phyloP scores from a whole-genome alignment of 805 yeast species.

The Candida stauntonica region DNA sequence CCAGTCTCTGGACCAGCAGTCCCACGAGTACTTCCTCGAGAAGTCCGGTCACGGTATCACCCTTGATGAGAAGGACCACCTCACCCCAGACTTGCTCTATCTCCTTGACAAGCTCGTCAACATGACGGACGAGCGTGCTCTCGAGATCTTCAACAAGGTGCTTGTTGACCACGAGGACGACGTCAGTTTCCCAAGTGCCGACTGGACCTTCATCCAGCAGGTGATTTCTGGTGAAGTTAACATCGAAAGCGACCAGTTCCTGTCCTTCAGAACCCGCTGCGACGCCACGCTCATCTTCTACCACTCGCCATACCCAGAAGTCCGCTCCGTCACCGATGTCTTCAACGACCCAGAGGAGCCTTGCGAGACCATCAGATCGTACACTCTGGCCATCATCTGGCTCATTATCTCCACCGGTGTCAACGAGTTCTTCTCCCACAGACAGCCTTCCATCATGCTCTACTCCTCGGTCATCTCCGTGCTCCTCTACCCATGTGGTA shows the following conservation, averaged over 20 bases:
- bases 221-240: conserved; percentile 5
- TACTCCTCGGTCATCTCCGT: conserved; percentile 42
- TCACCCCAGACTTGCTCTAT: conserved; percentile 16
- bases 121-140: conserved; percentile 27
- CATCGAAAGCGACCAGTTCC: conserved; percentile 2
- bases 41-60: conserved; percentile 17
- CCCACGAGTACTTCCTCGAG: conserved; percentile 10
- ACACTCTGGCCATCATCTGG: conserved; percentile 39
- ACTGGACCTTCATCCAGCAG: conserved; percentile 11
- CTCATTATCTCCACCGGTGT: conserved; percentile 48
- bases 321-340: conserved; percentile 55
- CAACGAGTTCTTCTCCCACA: conserved; percentile 52
- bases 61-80: conserved; percentile 9
- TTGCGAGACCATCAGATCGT: conserved; percentile 44
- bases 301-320: conserved; percentile 62
- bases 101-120: conserved; percentile 9
- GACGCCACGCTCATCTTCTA: conserved; percentile 21
- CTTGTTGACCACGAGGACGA: conserved; percentile 41
- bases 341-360: conserved; percentile 44
- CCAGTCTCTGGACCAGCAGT: conserved; percentile 5
- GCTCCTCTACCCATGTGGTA: conserved; percentile 43
- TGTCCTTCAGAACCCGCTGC: conserved; percentile 7
- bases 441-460: conserved; percentile 47
- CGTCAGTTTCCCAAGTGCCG: conserved; percentile 38
- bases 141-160: conserved; percentile 31